A percentile compares a stretch with the other conserved stretches of the same genome.
These are phyloP conservation scores for Parasarocladium wereldwijsianum DNA, from an alignment of 2,329 filamentous ascomycete species.

Conservation along the genomic window DNA sequence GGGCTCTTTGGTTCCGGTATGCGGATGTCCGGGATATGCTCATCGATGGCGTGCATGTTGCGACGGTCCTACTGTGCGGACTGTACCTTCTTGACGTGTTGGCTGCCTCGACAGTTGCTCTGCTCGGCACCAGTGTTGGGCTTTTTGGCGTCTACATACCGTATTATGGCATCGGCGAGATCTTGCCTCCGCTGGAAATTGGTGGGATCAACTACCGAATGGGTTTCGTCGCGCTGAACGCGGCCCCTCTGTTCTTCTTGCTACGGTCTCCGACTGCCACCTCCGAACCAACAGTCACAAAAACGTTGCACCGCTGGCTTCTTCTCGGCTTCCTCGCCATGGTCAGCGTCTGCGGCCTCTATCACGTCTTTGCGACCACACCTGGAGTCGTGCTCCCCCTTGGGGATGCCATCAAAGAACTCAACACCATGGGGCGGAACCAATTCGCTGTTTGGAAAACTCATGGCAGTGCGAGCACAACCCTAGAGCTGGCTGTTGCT, in stretches of 20 bases:
- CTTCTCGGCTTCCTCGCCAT: conserved; percentile 7
- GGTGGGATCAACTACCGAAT: conserved; percentile 1
- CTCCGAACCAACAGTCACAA: conserved; percentile 1
- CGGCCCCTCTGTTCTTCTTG: conserved; percentile 1
- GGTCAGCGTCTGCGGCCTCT: conserved; percentile 2
- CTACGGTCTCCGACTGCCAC: not conserved
- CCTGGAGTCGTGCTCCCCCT: not conserved
- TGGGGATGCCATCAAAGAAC: conserved; percentile 7
- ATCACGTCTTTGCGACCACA: conserved; percentile 4
- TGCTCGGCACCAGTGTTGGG: conserved; percentile 11
- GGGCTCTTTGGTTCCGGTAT: conserved; percentile 15
- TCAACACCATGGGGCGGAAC: conserved; percentile 6
- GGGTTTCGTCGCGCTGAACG: conserved; percentile 1
- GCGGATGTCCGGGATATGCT: conserved; percentile 15
- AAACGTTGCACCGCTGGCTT: conserved; percentile 7
- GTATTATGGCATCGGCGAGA: conserved; percentile 1
- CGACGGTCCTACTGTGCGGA: conserved; percentile 11
- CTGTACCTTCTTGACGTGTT: conserved; percentile 14
- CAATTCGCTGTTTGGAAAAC: conserved; percentile 8
- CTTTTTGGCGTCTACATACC: conserved; percentile 8
- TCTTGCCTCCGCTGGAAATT: conserved; percentile 4
- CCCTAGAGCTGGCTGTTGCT: conserved; percentile 16
- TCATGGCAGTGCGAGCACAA: conserved; percentile 10
- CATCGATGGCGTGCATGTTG: conserved; percentile 13
- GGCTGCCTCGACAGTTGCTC: conserved; percentile 13